Base-by-base conservation (phyloP, 805 yeast species). In the Lachancea sp. region DNA sequence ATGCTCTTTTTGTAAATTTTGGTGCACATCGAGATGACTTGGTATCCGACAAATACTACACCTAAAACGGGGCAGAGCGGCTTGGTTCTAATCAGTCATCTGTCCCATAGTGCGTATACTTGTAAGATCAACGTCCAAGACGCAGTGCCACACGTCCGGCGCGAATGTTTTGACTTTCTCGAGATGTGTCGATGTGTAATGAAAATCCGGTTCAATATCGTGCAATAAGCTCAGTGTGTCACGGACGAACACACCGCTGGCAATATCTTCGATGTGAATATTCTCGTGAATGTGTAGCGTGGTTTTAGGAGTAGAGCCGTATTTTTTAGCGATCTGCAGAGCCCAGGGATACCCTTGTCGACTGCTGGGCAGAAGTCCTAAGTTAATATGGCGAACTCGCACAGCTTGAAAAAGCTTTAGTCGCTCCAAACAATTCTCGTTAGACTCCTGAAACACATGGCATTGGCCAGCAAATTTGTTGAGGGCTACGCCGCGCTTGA, bases 141-240 rank as follows among this genome's bases (percentile, higher is more conserved):
- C 85, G 1, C 85, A 67, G 53, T 87, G 96, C 82, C 85, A 82
- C 1, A 88, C 79, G 40, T 83, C 91, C 0, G 96, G 96, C 0
- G 95, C 95, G 70, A 81, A 87, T 0, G 91, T 84, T 65, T 87
- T 88, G 45, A 88, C 85, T 52, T 69, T 75, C 50, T 84, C 87
- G 9, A 81, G 48, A 48, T 77, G 80, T 1, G 35, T 20, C 4
- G 56, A 42, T 2, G 29, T 26, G 38, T 49, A 54, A 11, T 26
- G 16, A 40, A 46, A 49, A 10, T 22, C 11, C 25, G 42, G 36
- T 5, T 46, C 38, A 11, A 49, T 25, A 8, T 36, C 45, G 8
- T 36, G 32, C 2, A 54, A 39, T 20, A 29, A 19, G 2, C 15
- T 19, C 8, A 49, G 33, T 9, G 47, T 38, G 17, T 36, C 30